phyloP scores from a whole-genome alignment of 345 rosid genomes.

The Rhizophora apiculata region DNA sequence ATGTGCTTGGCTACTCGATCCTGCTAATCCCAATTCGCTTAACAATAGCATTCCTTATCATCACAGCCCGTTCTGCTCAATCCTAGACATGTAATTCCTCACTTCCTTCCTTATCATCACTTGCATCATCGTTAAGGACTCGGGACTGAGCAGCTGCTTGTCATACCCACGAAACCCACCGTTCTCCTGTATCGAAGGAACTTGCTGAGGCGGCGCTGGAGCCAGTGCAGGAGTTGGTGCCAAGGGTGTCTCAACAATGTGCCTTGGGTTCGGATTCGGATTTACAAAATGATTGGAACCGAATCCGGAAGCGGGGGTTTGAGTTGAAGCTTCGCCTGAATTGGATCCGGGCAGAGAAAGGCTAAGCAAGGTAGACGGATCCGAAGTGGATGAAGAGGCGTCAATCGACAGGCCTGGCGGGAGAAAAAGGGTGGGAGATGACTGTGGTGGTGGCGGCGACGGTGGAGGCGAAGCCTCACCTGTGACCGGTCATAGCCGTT shows the following conservation, averaged over 20 bases:
- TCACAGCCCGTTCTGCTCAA: conserved; percentile 47
- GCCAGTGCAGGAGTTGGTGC: not conserved
- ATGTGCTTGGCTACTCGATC: conserved; percentile 32
- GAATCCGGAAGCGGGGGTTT: conserved; percentile 17
- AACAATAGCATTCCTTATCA: conserved; percentile 54
- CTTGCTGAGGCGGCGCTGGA: not conserved
- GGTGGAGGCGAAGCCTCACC: conserved; percentile 47
- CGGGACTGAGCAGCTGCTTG: conserved; percentile 54
- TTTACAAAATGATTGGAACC: not conserved
- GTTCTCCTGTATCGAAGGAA: conserved; percentile 1
- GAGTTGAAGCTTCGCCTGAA: conserved; percentile 27
- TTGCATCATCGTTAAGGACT: conserved; percentile 65
- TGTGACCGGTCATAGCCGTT: conserved; percentile 51
- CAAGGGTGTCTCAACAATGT: not conserved
- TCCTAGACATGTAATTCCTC: conserved; percentile 61
- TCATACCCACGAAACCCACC: conserved; percentile 22
- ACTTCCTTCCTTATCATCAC: conserved; percentile 76
- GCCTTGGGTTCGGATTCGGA: not conserved
- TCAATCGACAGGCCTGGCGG: conserved; percentile 35
- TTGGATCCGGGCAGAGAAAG: conserved; percentile 70
- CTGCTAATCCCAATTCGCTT: conserved; percentile 69
- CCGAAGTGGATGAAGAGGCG: conserved; percentile 29
- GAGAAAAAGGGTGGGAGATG: conserved; percentile 23
- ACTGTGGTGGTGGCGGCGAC: conserved; percentile 19
- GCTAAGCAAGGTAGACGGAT: conserved; percentile 59